Conservation (phyloP, 129 eudicot genomes). For the Apium graveolens region DNA sequence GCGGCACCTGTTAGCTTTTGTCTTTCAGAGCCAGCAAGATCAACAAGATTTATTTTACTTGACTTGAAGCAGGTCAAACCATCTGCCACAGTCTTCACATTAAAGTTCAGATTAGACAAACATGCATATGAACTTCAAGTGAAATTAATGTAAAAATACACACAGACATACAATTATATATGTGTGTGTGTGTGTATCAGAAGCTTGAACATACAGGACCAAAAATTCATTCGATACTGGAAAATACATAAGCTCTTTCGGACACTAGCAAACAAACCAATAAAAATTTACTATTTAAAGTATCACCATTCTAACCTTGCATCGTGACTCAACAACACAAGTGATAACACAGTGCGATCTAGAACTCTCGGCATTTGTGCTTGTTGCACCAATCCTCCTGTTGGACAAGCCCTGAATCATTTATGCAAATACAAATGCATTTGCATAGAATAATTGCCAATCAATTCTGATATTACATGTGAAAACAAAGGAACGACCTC, state of each 20-base stretch:
- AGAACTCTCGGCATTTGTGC: conserved; percentile 89
- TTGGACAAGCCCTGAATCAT: conserved; percentile 75
- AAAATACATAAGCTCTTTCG: background rate
- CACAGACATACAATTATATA: background rate
- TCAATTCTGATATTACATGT: background rate
- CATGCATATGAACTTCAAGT: too few species aligned
- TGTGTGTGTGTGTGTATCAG: too few species aligned
- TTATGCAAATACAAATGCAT: background rate
- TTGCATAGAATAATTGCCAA: background rate
- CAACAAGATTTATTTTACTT: conserved; percentile 91
- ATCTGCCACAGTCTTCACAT: conserved; percentile 52
- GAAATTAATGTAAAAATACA: background rate
- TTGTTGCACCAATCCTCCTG: conserved; percentile 79
- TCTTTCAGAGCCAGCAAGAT: conserved; percentile 98
- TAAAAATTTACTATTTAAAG: background rate
- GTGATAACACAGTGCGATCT: conserved; percentile 97
- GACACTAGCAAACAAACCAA: background rate
- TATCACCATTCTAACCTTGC: conserved; percentile 53
- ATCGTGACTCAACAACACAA: conserved; percentile 88
- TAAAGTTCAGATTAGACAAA: background rate
- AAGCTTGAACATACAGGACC: background rate
- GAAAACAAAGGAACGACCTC: background rate
- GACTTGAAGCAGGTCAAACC: conserved; percentile 76
- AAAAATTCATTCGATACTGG: background rate
- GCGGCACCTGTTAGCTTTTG: conserved; percentile 96